Percentiles rank a stretch among this genome's conserved stretches.
Evolutionary conservation across 78 protist species (phyloP).

Genomic region (slime mould (Dictyostelium discoideum)): DNA sequence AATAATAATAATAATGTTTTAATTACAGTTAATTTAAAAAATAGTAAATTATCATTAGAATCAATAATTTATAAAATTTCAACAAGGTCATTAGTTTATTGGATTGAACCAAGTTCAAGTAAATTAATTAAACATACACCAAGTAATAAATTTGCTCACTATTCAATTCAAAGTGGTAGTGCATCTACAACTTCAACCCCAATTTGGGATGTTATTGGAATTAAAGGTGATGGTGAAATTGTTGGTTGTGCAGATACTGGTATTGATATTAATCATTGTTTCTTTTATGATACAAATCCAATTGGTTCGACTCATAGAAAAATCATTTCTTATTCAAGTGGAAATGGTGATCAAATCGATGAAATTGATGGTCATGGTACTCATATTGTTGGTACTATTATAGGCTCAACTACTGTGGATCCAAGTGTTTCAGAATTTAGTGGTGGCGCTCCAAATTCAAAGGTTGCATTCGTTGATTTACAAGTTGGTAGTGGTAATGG

Average conservation of each 20-base stretch:
- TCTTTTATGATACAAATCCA: constrained; percentile 30
- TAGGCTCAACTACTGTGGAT: not conserved
- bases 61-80: not conserved
- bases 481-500: not conserved
- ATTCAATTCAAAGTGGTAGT: constrained; percentile 40
- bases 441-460: constrained; percentile 36
- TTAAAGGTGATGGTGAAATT: constrained; percentile 8
- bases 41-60: not conserved
- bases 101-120: constrained; percentile 26
- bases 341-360: not conserved
- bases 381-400: constrained; percentile 27
- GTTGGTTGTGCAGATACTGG: constrained; percentile 55
- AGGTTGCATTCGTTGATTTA: constrained; percentile 23
- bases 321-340: not conserved
- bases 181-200: not conserved
- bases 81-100: not conserved
- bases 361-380: constrained; percentile 32
- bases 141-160: constrained; percentile 16
- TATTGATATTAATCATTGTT: constrained; percentile 44
- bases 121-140: not conserved
- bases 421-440: not conserved
- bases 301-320: constrained; percentile 29
- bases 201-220: constrained; percentile 6
- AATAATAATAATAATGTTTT: not conserved
- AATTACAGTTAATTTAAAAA: not conserved